Evolutionary conservation across 495 filamentous ascomycete species (phyloP), one percentile per base, ranked within the genome.

Genomic region (Aspergillus diversus): DNA sequence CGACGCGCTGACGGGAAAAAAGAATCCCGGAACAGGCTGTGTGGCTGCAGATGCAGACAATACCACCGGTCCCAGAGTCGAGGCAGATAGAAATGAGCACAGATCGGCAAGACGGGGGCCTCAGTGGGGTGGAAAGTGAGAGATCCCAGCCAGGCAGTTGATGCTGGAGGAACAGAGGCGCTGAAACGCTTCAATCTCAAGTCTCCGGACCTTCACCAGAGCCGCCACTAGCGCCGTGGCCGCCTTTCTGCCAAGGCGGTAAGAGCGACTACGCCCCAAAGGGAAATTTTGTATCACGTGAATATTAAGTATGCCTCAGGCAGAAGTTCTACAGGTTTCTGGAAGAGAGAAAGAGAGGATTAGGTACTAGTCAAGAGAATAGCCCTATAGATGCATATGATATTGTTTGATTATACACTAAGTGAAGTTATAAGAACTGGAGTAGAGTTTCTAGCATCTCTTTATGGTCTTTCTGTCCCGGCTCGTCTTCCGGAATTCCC

Each of bases 361-460:
- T 27, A 27, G 21, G 21, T 27, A 27, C 21, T 27, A 27, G 21
- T 2, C 21, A 27, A 27, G 21, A 50, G 47, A 21, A 17, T 50
- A 32, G 9, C 34, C 9, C 11, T 54, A 54, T 53, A 54, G 7
- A 54, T 33, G 31, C 12, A 54, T 15, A 34, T 54, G 32, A 32
- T 32, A 12, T 7, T 7, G 13, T 54, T 12, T 48, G 27, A 31
- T 56, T 50, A 17, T 48, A 55, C 16, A 50, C 16, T 63, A 47
- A 11, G 46, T 37, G 21, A 47, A n/a, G 46, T 73, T 75, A 78
- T 60, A 90, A 65, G 67, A 88, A 89, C 57, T 84, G 77, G 55
- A 90, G 73, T 51, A 93, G 73, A 7, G 90, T 88, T 55, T 73
- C 77, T 39, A 93, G 80, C 89, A 93, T 92, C 62, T 90, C 89